phyloP scores from a whole-genome alignment of 2,329 filamentous ascomycete species.

The Fonsecaea pedrosoi region DNA sequence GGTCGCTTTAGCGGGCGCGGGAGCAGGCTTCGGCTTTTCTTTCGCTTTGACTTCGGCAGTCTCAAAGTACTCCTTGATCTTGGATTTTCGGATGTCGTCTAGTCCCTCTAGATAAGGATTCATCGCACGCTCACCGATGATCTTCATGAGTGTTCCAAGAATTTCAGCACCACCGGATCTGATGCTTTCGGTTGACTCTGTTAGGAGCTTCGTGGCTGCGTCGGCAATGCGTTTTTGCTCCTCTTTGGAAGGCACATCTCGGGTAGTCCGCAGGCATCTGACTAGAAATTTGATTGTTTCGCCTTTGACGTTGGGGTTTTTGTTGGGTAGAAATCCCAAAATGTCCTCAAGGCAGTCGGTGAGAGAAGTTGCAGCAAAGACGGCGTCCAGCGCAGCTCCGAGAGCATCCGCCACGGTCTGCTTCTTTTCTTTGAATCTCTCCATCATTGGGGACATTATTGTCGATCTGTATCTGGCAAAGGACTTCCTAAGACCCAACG shows the following conservation, averaged over 20 bases:
- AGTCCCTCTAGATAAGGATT: slow-evolving; percentile 87
- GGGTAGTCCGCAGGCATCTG: slow-evolving; percentile 80
- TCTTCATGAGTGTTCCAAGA: slow-evolving; percentile 96
- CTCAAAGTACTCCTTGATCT: slow-evolving; percentile 91
- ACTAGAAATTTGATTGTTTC: slow-evolving; percentile 94
- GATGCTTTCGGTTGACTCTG: slow-evolving; percentile 84
- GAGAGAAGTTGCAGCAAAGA: slow-evolving; percentile 71
- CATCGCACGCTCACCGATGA: slow-evolving; percentile 96
- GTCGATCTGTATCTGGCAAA: slow-evolving; percentile 81
- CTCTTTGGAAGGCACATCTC: slow-evolving; percentile 80
- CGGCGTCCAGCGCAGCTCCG: slow-evolving; percentile 78
- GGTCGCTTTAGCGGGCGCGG: slow-evolving; percentile 64
- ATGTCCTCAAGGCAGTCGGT: slow-evolving; percentile 92
- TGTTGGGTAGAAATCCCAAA: slow-evolving; percentile 81
- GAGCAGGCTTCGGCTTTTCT: slow-evolving; percentile 83
- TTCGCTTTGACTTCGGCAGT: slow-evolving; percentile 84
- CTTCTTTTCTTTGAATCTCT: slow-evolving; percentile 98
- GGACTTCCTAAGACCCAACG: slow-evolving; percentile 78
- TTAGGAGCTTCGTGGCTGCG: slow-evolving; percentile 82
- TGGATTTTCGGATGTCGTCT: slow-evolving; percentile 93
- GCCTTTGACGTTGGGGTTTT: slow-evolving; percentile 97
- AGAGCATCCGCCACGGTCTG: slow-evolving; percentile 85
- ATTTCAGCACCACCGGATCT: slow-evolving; percentile 90
- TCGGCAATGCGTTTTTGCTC: slow-evolving; percentile 90
- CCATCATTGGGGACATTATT: slow-evolving; percentile 89